These are phyloP conservation scores for Starmerella riodocensis DNA, from an alignment of 805 yeast genomes.

Conservation along the genomic window DNA sequence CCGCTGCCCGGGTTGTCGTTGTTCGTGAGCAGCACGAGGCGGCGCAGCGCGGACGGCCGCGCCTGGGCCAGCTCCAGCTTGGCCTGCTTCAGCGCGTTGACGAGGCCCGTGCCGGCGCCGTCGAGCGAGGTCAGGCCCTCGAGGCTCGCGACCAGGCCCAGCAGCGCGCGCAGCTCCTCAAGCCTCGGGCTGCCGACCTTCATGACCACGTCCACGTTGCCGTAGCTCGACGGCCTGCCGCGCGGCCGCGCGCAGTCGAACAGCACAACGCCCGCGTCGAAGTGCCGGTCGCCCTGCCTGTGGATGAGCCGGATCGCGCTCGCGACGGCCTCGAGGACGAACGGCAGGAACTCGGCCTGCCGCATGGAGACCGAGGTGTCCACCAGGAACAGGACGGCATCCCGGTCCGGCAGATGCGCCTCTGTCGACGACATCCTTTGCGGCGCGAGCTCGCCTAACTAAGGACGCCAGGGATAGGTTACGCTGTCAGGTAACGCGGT, in stretches of 20 bases:
- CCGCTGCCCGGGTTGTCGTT: background rate
- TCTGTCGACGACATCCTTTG: slow-evolving; percentile 8
- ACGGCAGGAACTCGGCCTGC: background rate
- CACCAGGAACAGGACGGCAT: slow-evolving; percentile 5
- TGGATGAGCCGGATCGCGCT: background rate
- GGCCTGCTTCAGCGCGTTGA: background rate
- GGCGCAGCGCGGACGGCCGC: background rate
- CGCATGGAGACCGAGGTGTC: slow-evolving; percentile 1
- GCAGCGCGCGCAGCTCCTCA: background rate
- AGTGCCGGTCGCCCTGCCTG: slow-evolving; percentile 1
- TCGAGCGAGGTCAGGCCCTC: background rate
- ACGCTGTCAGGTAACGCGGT: no score
- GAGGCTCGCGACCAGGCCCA: background rate
- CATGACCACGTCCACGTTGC: background rate
- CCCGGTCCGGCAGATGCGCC: slow-evolving; percentile 3
- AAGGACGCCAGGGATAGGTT: no score
- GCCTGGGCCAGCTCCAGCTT: background rate
- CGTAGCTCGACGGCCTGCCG: background rate
- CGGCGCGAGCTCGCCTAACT: no score
- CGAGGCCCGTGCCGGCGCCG: background rate
- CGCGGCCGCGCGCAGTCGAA: background rate
- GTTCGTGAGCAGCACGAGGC: slow-evolving; percentile 1
- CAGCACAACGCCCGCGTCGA: slow-evolving; percentile 3
- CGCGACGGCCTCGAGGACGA: background rate
- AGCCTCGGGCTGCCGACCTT: background rate